Percentiles rank a stretch among this genome's conserved stretches.
These are phyloP conservation scores for Termitomyces sp. DNA, from an alignment of 768 basidiomycete species.

Conservation along the genomic window DNA sequence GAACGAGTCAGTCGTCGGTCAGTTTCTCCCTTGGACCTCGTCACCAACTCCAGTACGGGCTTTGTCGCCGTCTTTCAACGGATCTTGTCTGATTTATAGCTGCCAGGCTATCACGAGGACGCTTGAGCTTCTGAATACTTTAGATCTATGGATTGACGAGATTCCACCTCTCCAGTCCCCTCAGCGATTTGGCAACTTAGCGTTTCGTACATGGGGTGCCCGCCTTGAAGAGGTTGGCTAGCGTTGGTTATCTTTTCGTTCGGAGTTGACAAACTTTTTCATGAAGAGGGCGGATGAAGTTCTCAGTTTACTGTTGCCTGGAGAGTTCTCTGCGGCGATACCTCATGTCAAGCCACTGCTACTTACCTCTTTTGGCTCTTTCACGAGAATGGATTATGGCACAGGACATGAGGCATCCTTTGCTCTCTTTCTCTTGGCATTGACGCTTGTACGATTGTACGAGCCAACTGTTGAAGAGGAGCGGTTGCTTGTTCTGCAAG, in stretches of 20 bases:
- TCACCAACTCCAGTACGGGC: slow-evolving; percentile 29
- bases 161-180: slow-evolving; percentile 71
- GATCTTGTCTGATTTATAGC: slow-evolving; percentile 1
- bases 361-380: slow-evolving; percentile 82
- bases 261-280: slow-evolving; percentile 5
- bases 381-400: slow-evolving; percentile 91
- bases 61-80: not conserved
- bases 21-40: slow-evolving; percentile 40
- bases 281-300: slow-evolving; percentile 50
- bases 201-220: slow-evolving; percentile 81
- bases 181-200: slow-evolving; percentile 90
- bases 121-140: slow-evolving; percentile 54
- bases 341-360: slow-evolving; percentile 77
- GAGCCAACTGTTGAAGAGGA: slow-evolving; percentile 57
- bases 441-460: slow-evolving; percentile 67
- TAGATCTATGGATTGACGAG: slow-evolving; percentile 74
- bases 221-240: slow-evolving; percentile 66
- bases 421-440: slow-evolving; percentile 66
- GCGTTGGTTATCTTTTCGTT: slow-evolving; percentile 1
- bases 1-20: slow-evolving; percentile 73
- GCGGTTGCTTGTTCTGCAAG: slow-evolving; percentile 47
- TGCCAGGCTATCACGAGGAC: slow-evolving; percentile 42
- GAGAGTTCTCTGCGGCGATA: slow-evolving; percentile 36
- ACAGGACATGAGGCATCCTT: slow-evolving; percentile 95
- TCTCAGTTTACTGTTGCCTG: slow-evolving; percentile 43